Percentiles rank a stretch among this genome's conserved stretches.
These are phyloP conservation scores for Chrysanthemum lavandulifolium DNA, from an alignment of 129 eudicot genomes.

Conservation along the genomic window DNA sequence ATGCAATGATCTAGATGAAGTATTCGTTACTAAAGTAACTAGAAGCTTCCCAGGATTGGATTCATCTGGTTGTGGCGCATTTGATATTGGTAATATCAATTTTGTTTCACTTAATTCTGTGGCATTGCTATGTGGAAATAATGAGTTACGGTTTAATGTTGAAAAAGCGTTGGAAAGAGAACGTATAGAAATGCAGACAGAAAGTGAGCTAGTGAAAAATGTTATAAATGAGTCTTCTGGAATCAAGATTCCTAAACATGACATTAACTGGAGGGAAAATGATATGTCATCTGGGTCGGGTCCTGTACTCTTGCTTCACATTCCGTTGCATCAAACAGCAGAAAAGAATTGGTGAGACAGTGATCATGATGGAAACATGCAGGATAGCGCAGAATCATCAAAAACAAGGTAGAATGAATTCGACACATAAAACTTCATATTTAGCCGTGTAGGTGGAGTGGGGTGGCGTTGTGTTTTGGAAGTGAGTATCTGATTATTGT, in stretches of 20 bases:
- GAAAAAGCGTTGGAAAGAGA: conserved; percentile 53
- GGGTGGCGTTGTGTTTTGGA: too few species aligned
- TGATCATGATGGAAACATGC: conserved; percentile 12
- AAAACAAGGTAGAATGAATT: conserved; percentile 26
- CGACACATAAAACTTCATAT: background rate
- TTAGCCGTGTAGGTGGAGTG: too few species aligned
- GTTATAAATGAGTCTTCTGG: conserved; percentile 21
- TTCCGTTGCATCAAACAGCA: conserved; percentile 47
- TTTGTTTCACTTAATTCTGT: conserved; percentile 55
- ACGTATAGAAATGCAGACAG: conserved; percentile 35
- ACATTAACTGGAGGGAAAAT: conserved; percentile 54
- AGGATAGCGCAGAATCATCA: conserved; percentile 12
- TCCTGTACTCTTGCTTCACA: conserved; percentile 59
- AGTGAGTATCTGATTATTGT: too few species aligned
- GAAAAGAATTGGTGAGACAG: background rate
- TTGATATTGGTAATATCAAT: conserved; percentile 41
- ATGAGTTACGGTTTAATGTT: conserved; percentile 43
- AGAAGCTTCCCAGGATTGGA: conserved; percentile 53
- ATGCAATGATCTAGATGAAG: conserved; percentile 34
- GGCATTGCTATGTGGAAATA: conserved; percentile 55
- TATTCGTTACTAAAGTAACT: conserved; percentile 37
- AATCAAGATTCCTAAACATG: conserved; percentile 27
- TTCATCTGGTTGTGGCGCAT: conserved; percentile 53
- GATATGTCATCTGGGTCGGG: conserved; percentile 46
- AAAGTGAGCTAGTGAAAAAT: conserved; percentile 9